phyloP scores from a whole-genome alignment of 768 basidiomycete species.

The Rhodotorula diobovata region DNA sequence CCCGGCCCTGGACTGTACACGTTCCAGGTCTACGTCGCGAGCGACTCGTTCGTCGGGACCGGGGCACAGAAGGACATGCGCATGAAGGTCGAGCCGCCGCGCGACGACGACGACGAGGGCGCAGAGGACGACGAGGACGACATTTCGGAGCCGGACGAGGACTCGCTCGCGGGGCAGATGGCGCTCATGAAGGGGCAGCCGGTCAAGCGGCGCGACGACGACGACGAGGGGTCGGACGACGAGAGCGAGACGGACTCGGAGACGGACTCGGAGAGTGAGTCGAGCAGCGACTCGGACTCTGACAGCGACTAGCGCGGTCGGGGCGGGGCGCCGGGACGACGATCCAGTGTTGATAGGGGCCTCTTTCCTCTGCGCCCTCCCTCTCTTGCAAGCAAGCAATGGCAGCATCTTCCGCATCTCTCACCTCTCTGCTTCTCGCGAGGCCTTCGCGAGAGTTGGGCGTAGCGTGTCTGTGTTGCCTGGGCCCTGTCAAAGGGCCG shows the following conservation, averaged over 20 bases:
- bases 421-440: background rate
- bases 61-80: slow-evolving; percentile 66
- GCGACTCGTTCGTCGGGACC: slow-evolving; percentile 83
- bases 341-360: no score
- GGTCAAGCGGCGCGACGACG: slow-evolving; percentile 44
- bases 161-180: slow-evolving; percentile 94
- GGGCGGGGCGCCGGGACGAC: background rate
- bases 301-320: background rate
- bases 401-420: background rate
- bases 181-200: slow-evolving; percentile 64
- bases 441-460: no score
- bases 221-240: slow-evolving; percentile 53
- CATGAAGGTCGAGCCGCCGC: slow-evolving; percentile 50
- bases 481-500: background rate
- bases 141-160: slow-evolving; percentile 97
- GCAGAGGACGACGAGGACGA: slow-evolving; percentile 64
- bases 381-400: background rate
- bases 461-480: background rate
- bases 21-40: slow-evolving; percentile 79
- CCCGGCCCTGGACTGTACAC: slow-evolving; percentile 74
- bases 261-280: slow-evolving; percentile 13
- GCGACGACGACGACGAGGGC: slow-evolving; percentile 60
- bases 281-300: background rate
- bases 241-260: slow-evolving; percentile 52
- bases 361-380: background rate